phyloP scores from a whole-genome alignment of 768 basidiomycete species.

The Rhizopogon rudus region DNA sequence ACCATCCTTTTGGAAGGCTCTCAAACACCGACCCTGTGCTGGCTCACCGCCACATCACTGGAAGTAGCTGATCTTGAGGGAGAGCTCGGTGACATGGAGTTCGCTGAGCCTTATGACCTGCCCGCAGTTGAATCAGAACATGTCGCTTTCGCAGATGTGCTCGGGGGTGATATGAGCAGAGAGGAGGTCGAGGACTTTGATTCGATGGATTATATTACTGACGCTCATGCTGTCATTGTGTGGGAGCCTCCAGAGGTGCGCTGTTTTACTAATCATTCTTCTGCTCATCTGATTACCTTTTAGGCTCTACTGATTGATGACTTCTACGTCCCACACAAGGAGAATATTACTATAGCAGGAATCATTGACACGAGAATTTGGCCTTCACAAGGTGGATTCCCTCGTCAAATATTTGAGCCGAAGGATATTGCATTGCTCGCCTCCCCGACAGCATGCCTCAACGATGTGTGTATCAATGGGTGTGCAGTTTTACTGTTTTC shows the following conservation, averaged over 20 bases:
- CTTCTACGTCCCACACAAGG: neutral
- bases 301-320: neutral
- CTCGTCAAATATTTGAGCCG: conserved; percentile 2
- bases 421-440: neutral
- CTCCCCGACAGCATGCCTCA: neutral
- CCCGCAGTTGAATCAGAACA: neutral
- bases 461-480: conserved; percentile 7
- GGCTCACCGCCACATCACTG: neutral
- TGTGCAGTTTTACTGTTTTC: conserved; percentile 5
- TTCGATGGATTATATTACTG: neutral
- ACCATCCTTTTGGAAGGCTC: neutral
- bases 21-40: neutral
- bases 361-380: neutral
- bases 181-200: neutral
- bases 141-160: conserved; percentile 1
- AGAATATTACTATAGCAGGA: neutral
- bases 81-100: neutral
- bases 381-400: neutral
- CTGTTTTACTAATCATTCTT: neutral
- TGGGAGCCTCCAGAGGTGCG: neutral
- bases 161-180: conserved; percentile 1
- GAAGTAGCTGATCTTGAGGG: neutral
- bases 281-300: neutral
- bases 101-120: neutral
- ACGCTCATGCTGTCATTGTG: neutral